These are phyloP conservation scores for Carex littledalei DNA, from an alignment of 176 grass and related monocot species.

Conservation along the genomic window DNA sequence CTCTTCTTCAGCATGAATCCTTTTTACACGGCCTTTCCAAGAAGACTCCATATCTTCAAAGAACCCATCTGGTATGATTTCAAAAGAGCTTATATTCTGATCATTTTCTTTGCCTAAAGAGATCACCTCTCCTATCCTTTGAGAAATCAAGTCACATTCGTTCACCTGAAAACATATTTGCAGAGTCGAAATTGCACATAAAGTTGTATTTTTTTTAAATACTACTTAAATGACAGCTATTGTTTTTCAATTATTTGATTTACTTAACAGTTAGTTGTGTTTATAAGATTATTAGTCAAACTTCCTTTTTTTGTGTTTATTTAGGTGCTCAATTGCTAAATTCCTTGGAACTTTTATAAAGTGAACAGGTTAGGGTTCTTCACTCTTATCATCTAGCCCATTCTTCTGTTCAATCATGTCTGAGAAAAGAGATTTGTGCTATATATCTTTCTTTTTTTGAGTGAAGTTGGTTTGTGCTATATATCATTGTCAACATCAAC, in stretches of 20 bases:
- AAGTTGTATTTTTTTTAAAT: not conserved
- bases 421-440: not conserved
- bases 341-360: not conserved
- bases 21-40: slow-evolving; percentile 94
- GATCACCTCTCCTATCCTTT: slow-evolving; percentile 74
- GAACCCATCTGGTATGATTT: slow-evolving; percentile 71
- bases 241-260: not conserved
- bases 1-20: slow-evolving; percentile 75
- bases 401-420: not conserved
- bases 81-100: slow-evolving; percentile 64
- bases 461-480: no score
- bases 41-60: slow-evolving; percentile 93
- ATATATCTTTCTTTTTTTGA: no score
- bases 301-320: not conserved
- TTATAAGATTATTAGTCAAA: not conserved
- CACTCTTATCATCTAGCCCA: not conserved
- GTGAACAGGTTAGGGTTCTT: not conserved
- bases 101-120: slow-evolving; percentile 65
- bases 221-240: not conserved
- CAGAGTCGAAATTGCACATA: not conserved
- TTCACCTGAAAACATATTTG: slow-evolving; percentile 47
- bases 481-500: not conserved
- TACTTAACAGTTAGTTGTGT: not conserved
- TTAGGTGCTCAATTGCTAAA: not conserved
- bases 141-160: slow-evolving; percentile 67